Evolutionary conservation across 176 grass and related monocot species (phyloP).

Genomic region (Paspalum notatum): DNA sequence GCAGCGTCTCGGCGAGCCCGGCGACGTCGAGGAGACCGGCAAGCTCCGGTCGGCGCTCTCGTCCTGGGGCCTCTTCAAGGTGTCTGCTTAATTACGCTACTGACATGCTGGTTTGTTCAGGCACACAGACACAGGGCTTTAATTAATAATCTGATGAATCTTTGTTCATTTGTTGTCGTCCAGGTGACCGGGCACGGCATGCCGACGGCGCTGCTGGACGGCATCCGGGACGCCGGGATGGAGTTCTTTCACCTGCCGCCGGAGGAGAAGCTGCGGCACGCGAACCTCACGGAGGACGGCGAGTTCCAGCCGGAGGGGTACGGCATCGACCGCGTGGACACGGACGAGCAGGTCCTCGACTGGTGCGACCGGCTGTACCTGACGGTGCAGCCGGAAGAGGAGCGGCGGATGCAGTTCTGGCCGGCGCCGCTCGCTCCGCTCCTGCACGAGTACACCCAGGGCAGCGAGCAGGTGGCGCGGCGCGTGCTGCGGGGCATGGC

Average conservation of each 20-base stretch:
- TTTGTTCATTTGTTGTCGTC: no score
- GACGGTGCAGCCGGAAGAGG: conserved; percentile 37
- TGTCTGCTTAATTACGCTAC: neutral
- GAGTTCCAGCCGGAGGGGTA: conserved; percentile 54
- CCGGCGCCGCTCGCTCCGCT: conserved; percentile 27
- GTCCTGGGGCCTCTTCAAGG: conserved; percentile 65
- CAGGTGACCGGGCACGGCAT: conserved; percentile 41
- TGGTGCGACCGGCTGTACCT: conserved; percentile 58
- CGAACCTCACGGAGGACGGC: conserved; percentile 38
- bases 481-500: conserved; percentile 44
- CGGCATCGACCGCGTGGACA: conserved; percentile 52
- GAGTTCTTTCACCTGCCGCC: conserved; percentile 60
- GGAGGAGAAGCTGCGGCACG: conserved; percentile 46
- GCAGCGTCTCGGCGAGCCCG: conserved; percentile 29
- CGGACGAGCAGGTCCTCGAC: conserved; percentile 49
- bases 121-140: no score
- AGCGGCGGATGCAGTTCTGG: conserved; percentile 41
- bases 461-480: conserved; percentile 20
- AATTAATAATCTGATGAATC: no score
- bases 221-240: conserved; percentile 16
- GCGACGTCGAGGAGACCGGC: conserved; percentile 42
- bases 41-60: conserved; percentile 51
- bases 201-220: conserved; percentile 40
- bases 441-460: conserved; percentile 45
- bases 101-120: no score